Percentiles rank a stretch among this genome's conserved stretches.
Evolutionary conservation across 2,329 filamentous ascomycete genomes (phyloP).

Genomic region (Penicillium sp.): DNA sequence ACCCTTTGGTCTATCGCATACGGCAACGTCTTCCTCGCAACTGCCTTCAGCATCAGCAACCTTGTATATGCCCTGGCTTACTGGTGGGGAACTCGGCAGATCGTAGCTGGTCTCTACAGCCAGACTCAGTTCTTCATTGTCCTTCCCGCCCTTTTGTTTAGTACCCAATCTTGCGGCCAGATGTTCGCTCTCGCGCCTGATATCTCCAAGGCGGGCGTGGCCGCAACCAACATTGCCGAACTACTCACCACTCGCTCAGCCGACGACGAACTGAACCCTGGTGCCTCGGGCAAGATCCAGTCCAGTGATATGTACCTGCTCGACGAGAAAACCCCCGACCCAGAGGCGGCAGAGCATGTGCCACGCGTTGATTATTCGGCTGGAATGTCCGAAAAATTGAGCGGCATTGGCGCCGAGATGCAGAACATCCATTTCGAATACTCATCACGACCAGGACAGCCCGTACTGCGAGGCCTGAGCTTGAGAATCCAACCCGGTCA

Average conservation of each 20-base stretch:
- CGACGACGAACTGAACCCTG: constrained; percentile 22
- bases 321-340: constrained; percentile 25
- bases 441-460: constrained; percentile 56
- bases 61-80: constrained; percentile 71
- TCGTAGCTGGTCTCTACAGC: constrained; percentile 60
- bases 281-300: constrained; percentile 9
- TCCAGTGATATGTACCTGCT: constrained; percentile 10
- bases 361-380: background rate
- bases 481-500: constrained; percentile 56
- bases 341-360: constrained; percentile 21
- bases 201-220: constrained; percentile 59
- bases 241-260: constrained; percentile 34
- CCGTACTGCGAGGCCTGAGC: constrained; percentile 54
- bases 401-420: constrained; percentile 52
- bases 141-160: constrained; percentile 64
- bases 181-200: constrained; percentile 72
- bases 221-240: constrained; percentile 53
- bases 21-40: constrained; percentile 43
- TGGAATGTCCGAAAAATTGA: constrained; percentile 14
- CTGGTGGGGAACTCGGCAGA: constrained; percentile 71
- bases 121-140: constrained; percentile 69
- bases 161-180: constrained; percentile 67
- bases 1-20: constrained; percentile 46
- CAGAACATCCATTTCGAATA: constrained; percentile 61
- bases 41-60: constrained; percentile 50